Base-by-base conservation (phyloP, 2,329 filamentous ascomycete species). In the Sarocladiaceae sp. region DNA sequence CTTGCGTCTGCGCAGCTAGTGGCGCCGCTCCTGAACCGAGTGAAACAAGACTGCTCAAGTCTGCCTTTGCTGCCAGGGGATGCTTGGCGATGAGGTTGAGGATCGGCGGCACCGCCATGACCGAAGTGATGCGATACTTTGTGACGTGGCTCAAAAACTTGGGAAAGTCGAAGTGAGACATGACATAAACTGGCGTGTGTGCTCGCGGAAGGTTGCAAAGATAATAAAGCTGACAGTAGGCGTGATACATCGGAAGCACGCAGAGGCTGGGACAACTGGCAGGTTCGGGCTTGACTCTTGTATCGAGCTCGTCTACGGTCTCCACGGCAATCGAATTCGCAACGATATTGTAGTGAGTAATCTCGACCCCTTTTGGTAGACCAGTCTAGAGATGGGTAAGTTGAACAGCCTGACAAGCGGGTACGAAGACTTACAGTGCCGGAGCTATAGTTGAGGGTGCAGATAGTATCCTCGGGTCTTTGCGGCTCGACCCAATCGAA, bases 281-380 rank as follows among this genome's bases (percentile, higher is more conserved):
- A n/a, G 45, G 13, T 6, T 20, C 43, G 12, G 24, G 4, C 12
- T 41, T 16, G 7, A 4, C 10, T 29, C 24, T 18, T 15, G 37
- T 6, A 18, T 29, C 37, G 9, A 41, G 37, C 3, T 10, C 24
- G 12, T 41, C 37, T 13, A 41, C 18, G n/a, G 3, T 18, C n/a
- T 73, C 67, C 13, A 79, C 75, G 47, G 85, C 80, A 12, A 68
- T 54, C 51, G 79, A 75, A 57, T 91, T 91, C 49, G 85, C 74
- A 33, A 89, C 76, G 55, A 88, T 86, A 52, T 88, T 85, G 48
- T 71, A 68, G 62, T 94, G 88, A n/a, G 81, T 80, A 51, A 93
- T 84, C 63, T 85, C 80, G 12, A 93, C 88, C 10, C 88, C 88
- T 60, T 94, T 94, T 9, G 88, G 86, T 3, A 88, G 72, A 6